Percentiles rank a stretch among this genome's conserved stretches.
These are phyloP conservation scores for Tylopilus sp. DNA, from an alignment of 1,284 basidiomycete genomes.

Conservation along the genomic window DNA sequence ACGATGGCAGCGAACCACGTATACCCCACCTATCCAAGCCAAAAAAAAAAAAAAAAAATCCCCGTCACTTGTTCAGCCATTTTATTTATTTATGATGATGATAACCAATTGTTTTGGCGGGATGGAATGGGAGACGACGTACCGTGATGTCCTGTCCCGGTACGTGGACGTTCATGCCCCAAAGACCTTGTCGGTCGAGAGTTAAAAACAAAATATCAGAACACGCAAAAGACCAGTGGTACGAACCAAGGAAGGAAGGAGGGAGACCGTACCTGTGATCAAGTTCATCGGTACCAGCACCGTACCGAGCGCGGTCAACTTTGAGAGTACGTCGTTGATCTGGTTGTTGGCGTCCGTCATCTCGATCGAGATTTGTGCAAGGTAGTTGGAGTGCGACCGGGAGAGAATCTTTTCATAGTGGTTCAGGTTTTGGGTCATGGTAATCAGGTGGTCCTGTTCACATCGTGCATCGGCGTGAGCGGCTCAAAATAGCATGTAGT, in stretches of 20 bases:
- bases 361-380: slow-evolving; percentile 97
- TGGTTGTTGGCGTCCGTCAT: slow-evolving; percentile 99
- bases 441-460: slow-evolving; percentile 90
- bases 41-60: too few relatives aligned
- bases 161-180: slow-evolving; percentile 93
- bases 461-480: slow-evolving; percentile 1
- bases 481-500: neutral
- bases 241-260: neutral
- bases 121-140: slow-evolving; percentile 17
- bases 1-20: slow-evolving; percentile 88
- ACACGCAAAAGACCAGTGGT: neutral
- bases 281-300: slow-evolving; percentile 97
- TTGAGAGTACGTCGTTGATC: slow-evolving; percentile 99
- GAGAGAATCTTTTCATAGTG: slow-evolving; percentile 99
- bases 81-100: too few relatives aligned
- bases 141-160: slow-evolving; percentile 71
- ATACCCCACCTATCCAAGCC: slow-evolving; percentile 40
- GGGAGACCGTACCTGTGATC: slow-evolving; percentile 64
- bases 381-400: slow-evolving; percentile 98
- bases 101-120: too few relatives aligned
- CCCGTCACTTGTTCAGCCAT: too few relatives aligned
- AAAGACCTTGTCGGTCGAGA: slow-evolving; percentile 47
- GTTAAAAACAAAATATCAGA: too few relatives aligned
- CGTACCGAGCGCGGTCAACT: slow-evolving; percentile 96
- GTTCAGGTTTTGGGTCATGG: slow-evolving; percentile 99